Conservation (phyloP, 1,284 basidiomycete genomes). For the Polyporus tsugae region DNA sequence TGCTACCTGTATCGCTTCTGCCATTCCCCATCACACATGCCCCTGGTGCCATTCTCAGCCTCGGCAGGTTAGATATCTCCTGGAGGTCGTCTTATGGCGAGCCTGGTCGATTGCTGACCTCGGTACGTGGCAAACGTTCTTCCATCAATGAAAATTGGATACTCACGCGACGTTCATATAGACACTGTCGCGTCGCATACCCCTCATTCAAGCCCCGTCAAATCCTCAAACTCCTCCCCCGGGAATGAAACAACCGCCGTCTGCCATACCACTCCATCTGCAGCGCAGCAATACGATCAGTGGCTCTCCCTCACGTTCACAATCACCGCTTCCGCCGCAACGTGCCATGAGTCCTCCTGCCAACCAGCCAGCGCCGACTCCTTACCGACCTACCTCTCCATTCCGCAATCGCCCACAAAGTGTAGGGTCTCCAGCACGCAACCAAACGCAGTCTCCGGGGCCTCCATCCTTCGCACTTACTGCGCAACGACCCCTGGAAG, state of each 20-base stretch:
- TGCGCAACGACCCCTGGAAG: conserved; percentile 38
- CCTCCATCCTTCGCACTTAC: conserved; percentile 34
- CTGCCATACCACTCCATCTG: conserved; percentile 76
- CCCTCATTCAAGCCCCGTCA: conserved; percentile 48
- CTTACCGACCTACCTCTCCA: conserved; percentile 64
- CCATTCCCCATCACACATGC: conserved; percentile 59
- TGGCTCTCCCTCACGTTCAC: conserved; percentile 58
- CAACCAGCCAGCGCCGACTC: conserved; percentile 45
- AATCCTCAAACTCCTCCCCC: conserved; percentile 37
- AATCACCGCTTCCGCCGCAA: conserved; percentile 51
- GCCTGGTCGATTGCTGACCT: conserved; percentile 83
- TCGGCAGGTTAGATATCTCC: conserved; percentile 83
- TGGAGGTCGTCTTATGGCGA: conserved; percentile 86
- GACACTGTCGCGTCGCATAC: conserved; percentile 79
- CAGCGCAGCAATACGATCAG: conserved; percentile 57
- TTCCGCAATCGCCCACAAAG: conserved; percentile 55
- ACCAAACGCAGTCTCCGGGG: conserved; percentile 57
- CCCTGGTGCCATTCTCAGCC: conserved; percentile 76
- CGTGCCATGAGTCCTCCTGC: conserved; percentile 52
- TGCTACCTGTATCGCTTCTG: conserved; percentile 60
- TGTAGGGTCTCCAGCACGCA: conserved; percentile 45
- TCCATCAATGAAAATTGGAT: background rate
- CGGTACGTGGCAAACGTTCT: conserved; percentile 46
- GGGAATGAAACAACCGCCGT: conserved; percentile 58
- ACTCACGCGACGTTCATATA: conserved; percentile 31